Evolutionary conservation across 2,329 filamentous ascomycete genomes (phyloP).

Genomic region (Pezicula neosporulosa): DNA sequence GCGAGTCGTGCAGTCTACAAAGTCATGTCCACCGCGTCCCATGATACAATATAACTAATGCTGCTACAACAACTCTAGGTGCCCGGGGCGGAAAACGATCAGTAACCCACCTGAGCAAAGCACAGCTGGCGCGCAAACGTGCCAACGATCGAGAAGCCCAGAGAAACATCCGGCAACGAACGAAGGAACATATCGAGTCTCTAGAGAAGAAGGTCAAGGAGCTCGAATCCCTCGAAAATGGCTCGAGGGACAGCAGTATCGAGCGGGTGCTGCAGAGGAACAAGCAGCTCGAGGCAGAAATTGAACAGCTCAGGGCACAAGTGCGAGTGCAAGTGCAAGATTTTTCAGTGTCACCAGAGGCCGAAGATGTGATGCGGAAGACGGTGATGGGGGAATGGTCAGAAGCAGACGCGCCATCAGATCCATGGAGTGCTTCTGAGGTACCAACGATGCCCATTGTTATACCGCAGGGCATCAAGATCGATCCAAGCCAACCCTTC

Average conservation of each 20-base stretch:
- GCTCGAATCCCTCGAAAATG: conserved; percentile 31
- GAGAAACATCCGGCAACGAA: conserved; percentile 80
- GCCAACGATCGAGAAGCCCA: conserved; percentile 91
- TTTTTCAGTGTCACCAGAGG: conserved; percentile 1
- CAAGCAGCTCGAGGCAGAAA: conserved; percentile 24
- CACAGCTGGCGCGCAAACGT: conserved; percentile 84
- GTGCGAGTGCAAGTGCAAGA: conserved; percentile 10
- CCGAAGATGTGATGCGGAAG: conserved; percentile 6
- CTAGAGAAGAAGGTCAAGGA: conserved; percentile 27
- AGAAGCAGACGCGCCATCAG: conserved; percentile 12
- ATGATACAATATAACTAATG: neutral
- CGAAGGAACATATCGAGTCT: conserved; percentile 71
- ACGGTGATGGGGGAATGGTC: conserved; percentile 10
- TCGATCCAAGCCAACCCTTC: neutral
- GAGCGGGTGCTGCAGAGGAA: conserved; percentile 30
- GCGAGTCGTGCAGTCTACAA: neutral
- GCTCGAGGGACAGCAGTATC: conserved; percentile 36
- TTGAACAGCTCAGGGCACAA: conserved; percentile 23
- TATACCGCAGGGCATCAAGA: neutral
- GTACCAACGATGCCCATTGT: neutral
- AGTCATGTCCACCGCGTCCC: neutral
- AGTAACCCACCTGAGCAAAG: conserved; percentile 82
- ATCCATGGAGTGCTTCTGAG: neutral
- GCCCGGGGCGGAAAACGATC: conserved; percentile 58
- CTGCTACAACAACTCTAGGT: conserved; percentile 7